Percentiles rank a stretch among this genome's conserved stretches.
Evolutionary conservation across 371 early-diverging fungal genomes (phyloP).

Genomic region (Sanchytrium tribonematis): DNA sequence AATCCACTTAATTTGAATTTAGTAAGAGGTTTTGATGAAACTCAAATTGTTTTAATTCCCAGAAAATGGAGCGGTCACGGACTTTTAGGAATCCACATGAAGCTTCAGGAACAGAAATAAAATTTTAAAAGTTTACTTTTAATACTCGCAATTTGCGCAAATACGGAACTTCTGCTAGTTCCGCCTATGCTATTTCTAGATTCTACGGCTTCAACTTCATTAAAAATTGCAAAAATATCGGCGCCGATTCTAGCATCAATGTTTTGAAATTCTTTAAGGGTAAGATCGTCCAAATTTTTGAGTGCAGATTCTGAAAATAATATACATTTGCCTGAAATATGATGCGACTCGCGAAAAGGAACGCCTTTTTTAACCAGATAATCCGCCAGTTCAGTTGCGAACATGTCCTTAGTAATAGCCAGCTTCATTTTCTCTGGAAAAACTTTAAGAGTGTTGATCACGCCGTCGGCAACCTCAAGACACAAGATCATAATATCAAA

Average conservation of each 20-base stretch:
- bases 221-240: constrained; percentile 49
- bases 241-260: constrained; percentile 30
- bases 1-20: not conserved
- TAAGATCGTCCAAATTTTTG: constrained; percentile 31
- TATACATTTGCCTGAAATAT: constrained; percentile 83
- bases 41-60: not conserved
- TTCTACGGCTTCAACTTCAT: constrained; percentile 60
- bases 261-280: constrained; percentile 38
- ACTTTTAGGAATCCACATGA: not conserved
- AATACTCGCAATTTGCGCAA: constrained; percentile 52
- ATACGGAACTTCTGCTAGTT: constrained; percentile 44
- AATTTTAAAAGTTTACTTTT: too few species aligned
- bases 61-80: not conserved
- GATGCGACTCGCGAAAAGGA: constrained; percentile 94
- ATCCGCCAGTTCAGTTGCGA: constrained; percentile 90
- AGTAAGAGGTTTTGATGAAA: not conserved
- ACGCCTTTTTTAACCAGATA: constrained; percentile 53
- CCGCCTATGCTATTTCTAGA: constrained; percentile 62
- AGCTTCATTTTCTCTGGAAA: constrained; percentile 38
- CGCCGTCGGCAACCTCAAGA: constrained; percentile 63
- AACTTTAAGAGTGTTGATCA: constrained; percentile 52
- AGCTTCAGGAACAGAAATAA: too few species aligned
- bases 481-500: constrained; percentile 57
- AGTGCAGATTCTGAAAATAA: constrained; percentile 58
- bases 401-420: constrained; percentile 59